Evolutionary conservation across 2,329 filamentous ascomycete species (phyloP).

Genomic region (Helotiales sp.): DNA sequence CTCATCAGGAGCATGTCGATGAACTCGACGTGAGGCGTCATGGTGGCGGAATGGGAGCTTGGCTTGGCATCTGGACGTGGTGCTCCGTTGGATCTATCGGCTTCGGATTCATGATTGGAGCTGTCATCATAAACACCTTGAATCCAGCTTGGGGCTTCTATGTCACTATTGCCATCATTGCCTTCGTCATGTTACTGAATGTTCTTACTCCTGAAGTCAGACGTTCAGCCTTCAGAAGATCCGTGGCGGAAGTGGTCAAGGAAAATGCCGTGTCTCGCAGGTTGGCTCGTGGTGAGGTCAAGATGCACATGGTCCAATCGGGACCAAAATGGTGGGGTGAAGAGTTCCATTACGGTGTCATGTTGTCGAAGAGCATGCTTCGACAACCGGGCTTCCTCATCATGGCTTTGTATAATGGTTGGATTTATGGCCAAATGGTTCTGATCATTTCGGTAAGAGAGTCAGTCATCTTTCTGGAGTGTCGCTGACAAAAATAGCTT

Average conservation of each 20-base stretch:
- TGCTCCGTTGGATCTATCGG: conserved; percentile 72
- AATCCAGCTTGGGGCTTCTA: conserved; percentile 76
- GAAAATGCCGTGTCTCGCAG: conserved; percentile 54
- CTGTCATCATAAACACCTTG: conserved; percentile 63
- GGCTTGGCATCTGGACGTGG: conserved; percentile 78
- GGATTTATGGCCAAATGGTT: conserved; percentile 77
- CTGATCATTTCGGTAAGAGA: conserved; percentile 65
- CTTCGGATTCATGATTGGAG: conserved; percentile 71
- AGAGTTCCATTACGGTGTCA: conserved; percentile 70
- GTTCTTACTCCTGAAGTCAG: conserved; percentile 72
- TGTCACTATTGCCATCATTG: conserved; percentile 67
- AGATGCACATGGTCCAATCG: conserved; percentile 70
- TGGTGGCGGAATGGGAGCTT: conserved; percentile 77
- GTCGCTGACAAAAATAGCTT: conserved; percentile 41
- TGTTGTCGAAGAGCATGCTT: conserved; percentile 69
- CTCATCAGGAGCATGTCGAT: conserved; percentile 71
- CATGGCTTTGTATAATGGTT: conserved; percentile 70
- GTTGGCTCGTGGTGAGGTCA: conserved; percentile 71
- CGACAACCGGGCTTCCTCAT: conserved; percentile 73
- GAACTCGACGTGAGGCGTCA: conserved; percentile 69
- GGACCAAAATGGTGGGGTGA: conserved; percentile 77
- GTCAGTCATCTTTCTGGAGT: conserved; percentile 4
- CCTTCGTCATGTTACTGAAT: conserved; percentile 66
- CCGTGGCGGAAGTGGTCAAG: conserved; percentile 62
- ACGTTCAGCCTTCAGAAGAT: conserved; percentile 66